Conservation (phyloP, 768 basidiomycete species). For the Mycena polygramma region DNA sequence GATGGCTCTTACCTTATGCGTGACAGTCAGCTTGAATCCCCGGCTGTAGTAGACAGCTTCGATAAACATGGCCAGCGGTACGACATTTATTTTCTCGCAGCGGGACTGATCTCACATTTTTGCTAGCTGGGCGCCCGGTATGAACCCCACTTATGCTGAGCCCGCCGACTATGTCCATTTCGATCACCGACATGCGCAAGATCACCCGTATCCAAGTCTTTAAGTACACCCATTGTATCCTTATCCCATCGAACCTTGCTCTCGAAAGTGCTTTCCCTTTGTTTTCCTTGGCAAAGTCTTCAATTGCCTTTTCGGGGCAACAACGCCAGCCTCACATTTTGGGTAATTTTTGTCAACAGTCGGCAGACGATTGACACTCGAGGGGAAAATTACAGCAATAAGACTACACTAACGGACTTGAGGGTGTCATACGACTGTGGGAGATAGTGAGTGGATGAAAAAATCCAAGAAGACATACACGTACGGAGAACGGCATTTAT, state of each 20-base stretch:
- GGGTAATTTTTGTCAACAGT: conserved; percentile 9
- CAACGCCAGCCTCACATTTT: conserved; percentile 14
- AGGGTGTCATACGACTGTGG: conserved; percentile 32
- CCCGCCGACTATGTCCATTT: not conserved
- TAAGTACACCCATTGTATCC: conserved; percentile 7
- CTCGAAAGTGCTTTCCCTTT: not conserved
- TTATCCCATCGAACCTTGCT: not conserved
- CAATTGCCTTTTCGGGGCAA: not conserved
- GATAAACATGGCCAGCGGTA: not conserved
- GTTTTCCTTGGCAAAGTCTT: not conserved
- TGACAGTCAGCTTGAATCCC: not conserved
- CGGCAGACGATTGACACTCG: not conserved
- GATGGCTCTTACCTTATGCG: not conserved
- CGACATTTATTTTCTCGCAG: not conserved
- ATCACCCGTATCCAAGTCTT: conserved; percentile 4
- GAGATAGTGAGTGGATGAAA: not conserved
- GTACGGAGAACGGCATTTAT: conserved; percentile 93
- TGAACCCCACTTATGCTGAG: conserved; percentile 1
- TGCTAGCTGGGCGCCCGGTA: not conserved
- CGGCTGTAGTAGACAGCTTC: not conserved
- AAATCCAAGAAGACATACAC: conserved; percentile 47
- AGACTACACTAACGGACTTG: conserved; percentile 18
- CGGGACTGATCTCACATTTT: not conserved
- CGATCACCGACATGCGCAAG: not conserved
- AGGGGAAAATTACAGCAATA: conserved; percentile 10